Evolutionary conservation across 2,329 filamentous ascomycete species (phyloP), one percentile per base, ranked within the genome.

Genomic region (Karstenula rhodostoma): DNA sequence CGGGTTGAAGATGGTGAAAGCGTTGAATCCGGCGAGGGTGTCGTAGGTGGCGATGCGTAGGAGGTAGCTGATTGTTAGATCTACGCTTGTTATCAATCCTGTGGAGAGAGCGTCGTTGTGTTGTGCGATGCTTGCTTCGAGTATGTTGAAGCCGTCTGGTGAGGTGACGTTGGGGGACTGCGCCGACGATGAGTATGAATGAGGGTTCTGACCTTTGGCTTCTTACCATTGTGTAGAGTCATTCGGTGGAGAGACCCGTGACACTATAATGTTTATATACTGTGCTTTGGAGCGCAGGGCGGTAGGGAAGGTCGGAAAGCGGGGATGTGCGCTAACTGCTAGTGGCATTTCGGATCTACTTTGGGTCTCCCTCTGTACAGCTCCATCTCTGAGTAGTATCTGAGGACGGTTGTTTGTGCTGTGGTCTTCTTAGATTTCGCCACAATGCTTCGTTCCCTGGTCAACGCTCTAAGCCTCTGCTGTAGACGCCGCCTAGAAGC

Each of bases 31-130:
- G 3, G 73, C 75, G n/a, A 77, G 69, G 32, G 75, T 75, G 62
- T 86, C 83, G 67, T 83, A 85, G 2, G 66, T 69, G 42, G 76
- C 78, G 59, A 85, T 84, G 7, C 84, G 81, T 40, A 74, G 79
- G 3, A 85, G 74, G 64, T 85, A 83, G 46, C 75, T 75, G 8
- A 80, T 73, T 6, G 80, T 77, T 2, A 86, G 68, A 19, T 82
- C 81, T 43, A 83, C 81, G 56, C 79, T 81, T 17, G 79, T 83
- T 32, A 80, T 68, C 13, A 63, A 58, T 33, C 81, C 78, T 5
- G 72, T 67, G 15, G 71, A 64, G 12, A 86, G 76, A 22, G 82
- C 83, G 46, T 72, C 48, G 50, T 78, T 73, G 1, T 85, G 77
- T 33, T 83, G 78, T 4, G 73, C 67, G 50, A 85, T 83, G 58